These are phyloP conservation scores for Dactylellina drechsleri DNA, from an alignment of 2,329 filamentous ascomycete genomes.

Conservation along the genomic window DNA sequence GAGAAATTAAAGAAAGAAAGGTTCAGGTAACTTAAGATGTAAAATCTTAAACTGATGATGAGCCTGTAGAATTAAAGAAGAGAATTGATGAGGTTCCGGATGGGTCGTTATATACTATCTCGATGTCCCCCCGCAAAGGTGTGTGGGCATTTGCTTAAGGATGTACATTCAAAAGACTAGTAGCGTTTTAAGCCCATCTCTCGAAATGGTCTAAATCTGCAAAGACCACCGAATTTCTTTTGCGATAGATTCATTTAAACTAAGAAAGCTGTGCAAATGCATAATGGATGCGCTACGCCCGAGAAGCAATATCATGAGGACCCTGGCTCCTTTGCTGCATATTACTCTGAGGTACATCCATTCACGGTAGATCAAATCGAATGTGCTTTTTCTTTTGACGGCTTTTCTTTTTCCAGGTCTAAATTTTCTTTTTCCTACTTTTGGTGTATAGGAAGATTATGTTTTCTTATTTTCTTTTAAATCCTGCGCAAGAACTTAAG, in stretches of 20 bases:
- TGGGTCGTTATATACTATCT: slow-evolving; percentile 54
- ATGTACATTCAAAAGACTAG: slow-evolving; percentile 38
- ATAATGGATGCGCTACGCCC: slow-evolving; percentile 46
- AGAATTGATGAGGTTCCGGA: slow-evolving; percentile 50
- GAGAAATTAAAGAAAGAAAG: slow-evolving; percentile 44
- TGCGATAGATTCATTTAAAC: slow-evolving; percentile 49
- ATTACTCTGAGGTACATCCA: slow-evolving; percentile 43
- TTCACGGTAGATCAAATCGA: slow-evolving; percentile 39
- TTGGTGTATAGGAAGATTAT: not conserved
- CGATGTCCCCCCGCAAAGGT: slow-evolving; percentile 47
- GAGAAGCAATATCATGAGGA: slow-evolving; percentile 31
- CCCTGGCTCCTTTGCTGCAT: slow-evolving; percentile 44
- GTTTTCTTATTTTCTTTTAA: slow-evolving; percentile 20
- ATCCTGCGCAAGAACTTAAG: slow-evolving; percentile 21
- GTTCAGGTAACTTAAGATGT: slow-evolving; percentile 44
- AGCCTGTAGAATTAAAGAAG: slow-evolving; percentile 48
- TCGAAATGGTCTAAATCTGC: slow-evolving; percentile 45
- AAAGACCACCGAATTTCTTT: slow-evolving; percentile 47
- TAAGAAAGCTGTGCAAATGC: slow-evolving; percentile 46
- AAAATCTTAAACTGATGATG: slow-evolving; percentile 47
- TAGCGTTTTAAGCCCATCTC: slow-evolving; percentile 40
- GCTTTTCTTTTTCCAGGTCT: not conserved
- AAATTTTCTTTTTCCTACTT: slow-evolving; percentile 15
- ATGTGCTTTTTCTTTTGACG: slow-evolving; percentile 8
- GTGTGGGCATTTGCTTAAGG: slow-evolving; percentile 46